phyloP scores from a whole-genome alignment of 495 filamentous ascomycete species.

The Xylaria telfairii region DNA sequence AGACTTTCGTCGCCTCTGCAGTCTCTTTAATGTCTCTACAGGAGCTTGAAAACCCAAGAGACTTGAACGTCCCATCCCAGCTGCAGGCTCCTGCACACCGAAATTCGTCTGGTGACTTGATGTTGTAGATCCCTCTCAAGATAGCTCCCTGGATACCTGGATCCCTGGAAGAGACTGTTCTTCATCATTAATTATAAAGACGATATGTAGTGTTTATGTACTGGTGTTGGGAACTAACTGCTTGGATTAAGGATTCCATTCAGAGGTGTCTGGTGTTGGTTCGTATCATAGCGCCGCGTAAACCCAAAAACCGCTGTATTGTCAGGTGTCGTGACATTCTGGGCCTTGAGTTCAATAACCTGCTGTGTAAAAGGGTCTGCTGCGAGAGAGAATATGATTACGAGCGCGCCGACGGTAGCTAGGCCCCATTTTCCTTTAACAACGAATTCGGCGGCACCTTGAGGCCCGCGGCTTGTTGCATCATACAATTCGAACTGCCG shows the following conservation, averaged over 20 bases:
- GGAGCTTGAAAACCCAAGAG: conserved; percentile 8
- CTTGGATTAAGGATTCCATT: background rate
- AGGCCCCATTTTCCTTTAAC: background rate
- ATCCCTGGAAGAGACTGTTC: background rate
- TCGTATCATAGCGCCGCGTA: background rate
- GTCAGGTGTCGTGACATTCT: background rate
- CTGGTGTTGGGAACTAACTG: background rate
- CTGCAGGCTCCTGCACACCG: background rate
- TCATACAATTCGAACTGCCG: conserved; percentile 12
- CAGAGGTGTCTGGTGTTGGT: background rate
- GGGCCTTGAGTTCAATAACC: background rate
- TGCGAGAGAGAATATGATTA: background rate
- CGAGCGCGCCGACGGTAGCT: background rate
- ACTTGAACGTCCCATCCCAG: background rate
- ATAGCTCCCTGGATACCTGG: conserved; percentile 11
- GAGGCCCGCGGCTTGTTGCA: background rate
- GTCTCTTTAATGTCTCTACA: background rate
- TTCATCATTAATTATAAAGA: background rate
- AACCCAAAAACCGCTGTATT: background rate
- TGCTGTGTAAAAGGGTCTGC: conserved; percentile 9
- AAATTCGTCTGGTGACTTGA: conserved; percentile 3
- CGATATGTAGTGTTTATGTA: background rate
- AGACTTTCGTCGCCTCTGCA: background rate
- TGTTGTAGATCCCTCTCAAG: background rate
- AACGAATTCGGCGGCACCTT: background rate